Percentiles rank a stretch among this genome's conserved stretches.
phyloP scores from a whole-genome alignment of 768 basidiomycete genomes.

The Lactarius pseudohatsudake region DNA sequence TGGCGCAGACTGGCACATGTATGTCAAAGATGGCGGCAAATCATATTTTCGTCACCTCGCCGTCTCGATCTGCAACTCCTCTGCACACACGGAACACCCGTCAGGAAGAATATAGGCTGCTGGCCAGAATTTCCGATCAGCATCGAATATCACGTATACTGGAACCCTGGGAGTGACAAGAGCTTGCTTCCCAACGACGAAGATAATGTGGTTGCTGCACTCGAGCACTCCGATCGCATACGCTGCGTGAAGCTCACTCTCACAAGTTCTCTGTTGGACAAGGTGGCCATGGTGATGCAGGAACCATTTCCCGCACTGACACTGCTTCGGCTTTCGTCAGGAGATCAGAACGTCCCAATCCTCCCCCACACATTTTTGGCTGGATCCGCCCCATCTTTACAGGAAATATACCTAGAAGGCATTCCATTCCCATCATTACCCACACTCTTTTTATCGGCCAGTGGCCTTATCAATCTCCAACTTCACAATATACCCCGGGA shows the following conservation, averaged over 20 bases:
- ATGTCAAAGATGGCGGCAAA: neutral
- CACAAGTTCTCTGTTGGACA: neutral
- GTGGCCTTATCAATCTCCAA: neutral
- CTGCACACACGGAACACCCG: neutral
- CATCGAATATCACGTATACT: neutral
- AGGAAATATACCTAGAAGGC: neutral
- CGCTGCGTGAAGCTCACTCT: neutral
- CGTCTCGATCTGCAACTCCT: neutral
- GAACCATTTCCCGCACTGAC: neutral
- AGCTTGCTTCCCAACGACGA: neutral
- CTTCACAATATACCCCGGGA: neutral
- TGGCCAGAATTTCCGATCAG: neutral
- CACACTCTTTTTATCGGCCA: neutral
- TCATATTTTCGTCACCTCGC: neutral
- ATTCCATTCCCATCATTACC: neutral
- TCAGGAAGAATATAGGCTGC: neutral
- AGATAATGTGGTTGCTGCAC: neutral
- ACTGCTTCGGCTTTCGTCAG: neutral
- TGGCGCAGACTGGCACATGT: neutral
- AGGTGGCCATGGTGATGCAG: neutral
- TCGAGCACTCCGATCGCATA: neutral
- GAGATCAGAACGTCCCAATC: neutral
- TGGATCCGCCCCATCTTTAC: neutral
- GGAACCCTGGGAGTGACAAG: neutral
- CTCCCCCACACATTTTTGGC: neutral